A percentile compares a stretch with the other conserved stretches of the same genome.
phyloP scores from a whole-genome alignment of 768 basidiomycete genomes.

The Agrocybe pediades region DNA sequence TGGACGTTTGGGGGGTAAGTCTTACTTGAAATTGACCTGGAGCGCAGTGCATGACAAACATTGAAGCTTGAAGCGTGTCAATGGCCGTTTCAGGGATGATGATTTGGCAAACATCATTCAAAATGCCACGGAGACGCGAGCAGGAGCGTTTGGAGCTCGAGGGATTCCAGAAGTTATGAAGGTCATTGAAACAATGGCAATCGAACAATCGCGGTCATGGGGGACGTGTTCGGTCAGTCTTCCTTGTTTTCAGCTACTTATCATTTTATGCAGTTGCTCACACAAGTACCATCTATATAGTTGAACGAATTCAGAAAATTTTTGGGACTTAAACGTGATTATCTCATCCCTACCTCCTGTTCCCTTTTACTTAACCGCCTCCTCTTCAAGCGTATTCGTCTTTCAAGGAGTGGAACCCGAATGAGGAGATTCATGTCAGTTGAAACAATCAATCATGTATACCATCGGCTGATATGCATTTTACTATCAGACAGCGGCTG shows the following conservation, averaged over 20 bases:
- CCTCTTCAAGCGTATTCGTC: slow-evolving; percentile 51
- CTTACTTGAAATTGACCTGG: neutral
- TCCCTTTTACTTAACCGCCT: neutral
- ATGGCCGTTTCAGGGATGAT: slow-evolving; percentile 61
- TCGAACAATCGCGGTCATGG: slow-evolving; percentile 68
- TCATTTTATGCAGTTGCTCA: neutral
- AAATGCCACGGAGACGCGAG: slow-evolving; percentile 57
- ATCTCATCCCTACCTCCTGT: neutral
- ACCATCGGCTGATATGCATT: neutral
- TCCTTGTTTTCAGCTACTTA: neutral
- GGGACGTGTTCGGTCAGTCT: slow-evolving; percentile 66
- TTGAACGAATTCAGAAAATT: slow-evolving; percentile 76
- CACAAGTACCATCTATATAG: slow-evolving; percentile 26
- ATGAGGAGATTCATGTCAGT: slow-evolving; percentile 55
- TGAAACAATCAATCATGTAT: neutral
- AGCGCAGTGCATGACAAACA: neutral
- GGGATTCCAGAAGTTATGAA: slow-evolving; percentile 67
- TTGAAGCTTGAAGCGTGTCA: slow-evolving; percentile 46
- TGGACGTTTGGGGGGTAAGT: slow-evolving; percentile 61
- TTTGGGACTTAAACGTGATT: slow-evolving; percentile 67
- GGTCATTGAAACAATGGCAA: slow-evolving; percentile 69
- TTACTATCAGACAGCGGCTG: slow-evolving; percentile 54
- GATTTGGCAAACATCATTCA: slow-evolving; percentile 67
- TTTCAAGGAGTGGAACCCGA: slow-evolving; percentile 76
- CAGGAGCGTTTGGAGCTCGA: slow-evolving; percentile 69